A percentile compares a stretch with the other conserved stretches of the same genome.
These are phyloP conservation scores for Lasiosphaeria ovina DNA, from an alignment of 495 filamentous ascomycete species.

Conservation along the genomic window DNA sequence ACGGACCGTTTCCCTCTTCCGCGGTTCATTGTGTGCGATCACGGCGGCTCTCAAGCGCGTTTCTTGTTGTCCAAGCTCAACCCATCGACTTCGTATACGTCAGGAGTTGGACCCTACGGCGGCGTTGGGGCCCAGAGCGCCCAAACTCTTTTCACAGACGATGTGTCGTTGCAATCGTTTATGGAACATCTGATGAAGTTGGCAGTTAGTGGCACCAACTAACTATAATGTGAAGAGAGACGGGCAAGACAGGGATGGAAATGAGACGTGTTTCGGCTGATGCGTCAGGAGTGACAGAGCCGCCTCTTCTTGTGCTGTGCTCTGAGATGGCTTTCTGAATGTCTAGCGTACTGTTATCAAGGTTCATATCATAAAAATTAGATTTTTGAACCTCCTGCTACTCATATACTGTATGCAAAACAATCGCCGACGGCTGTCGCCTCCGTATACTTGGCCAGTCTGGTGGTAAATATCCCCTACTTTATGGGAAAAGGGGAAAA, in stretches of 20 bases:
- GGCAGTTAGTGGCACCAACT: constrained; percentile 58
- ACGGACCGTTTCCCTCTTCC: constrained; percentile 96
- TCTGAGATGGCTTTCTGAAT: constrained; percentile 17
- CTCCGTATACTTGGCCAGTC: too few relatives aligned
- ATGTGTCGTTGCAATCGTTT: constrained; percentile 97
- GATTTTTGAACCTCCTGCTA: background rate
- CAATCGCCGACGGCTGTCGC: too few relatives aligned
- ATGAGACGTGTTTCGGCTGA: background rate
- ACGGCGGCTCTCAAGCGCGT: constrained; percentile 94
- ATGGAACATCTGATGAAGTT: constrained; percentile 99
- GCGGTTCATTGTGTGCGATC: constrained; percentile 98
- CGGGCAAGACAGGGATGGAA: background rate
- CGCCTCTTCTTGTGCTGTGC: background rate
- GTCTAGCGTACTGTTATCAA: constrained; percentile 28
- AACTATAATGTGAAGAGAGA: constrained; percentile 11
- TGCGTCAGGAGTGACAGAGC: background rate
- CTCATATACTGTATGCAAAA: too few relatives aligned
- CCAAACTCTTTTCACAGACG: constrained; percentile 99
- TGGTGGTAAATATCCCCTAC: too few relatives aligned
- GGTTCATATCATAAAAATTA: constrained; percentile 17
- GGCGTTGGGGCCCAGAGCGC: constrained; percentile 81
- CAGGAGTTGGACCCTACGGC: constrained; percentile 73
- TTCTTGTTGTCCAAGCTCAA: constrained; percentile 98
- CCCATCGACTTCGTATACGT: constrained; percentile 96
- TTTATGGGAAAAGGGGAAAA: too few relatives aligned